Base-by-base conservation (phyloP, 2,329 filamentous ascomycete genomes). In the Xylariaceae sp. region DNA sequence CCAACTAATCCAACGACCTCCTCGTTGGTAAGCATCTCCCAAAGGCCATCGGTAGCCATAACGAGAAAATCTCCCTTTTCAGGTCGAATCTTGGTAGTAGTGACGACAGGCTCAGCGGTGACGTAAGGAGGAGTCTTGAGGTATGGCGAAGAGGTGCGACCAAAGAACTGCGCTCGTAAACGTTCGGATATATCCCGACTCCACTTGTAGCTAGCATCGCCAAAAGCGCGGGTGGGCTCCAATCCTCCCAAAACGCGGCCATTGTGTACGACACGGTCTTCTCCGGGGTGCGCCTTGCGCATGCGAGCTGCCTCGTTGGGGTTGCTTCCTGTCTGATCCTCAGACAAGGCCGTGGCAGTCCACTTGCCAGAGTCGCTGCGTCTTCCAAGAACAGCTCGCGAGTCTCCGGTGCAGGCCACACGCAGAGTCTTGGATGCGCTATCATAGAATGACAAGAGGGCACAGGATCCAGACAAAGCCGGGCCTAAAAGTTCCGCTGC, bases 21-120 rank as follows among this genome's bases (percentile, higher is more conserved):
- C 61, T 98, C 93, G 57, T 97, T 98, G 36, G 89, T 96, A 47
- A 98, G 75, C 93, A 97, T 97, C 67, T 98, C 93, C 93, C 93
- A 98, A 1, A 98, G 75, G 3, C 93, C 93, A 61, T 98, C 93
- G 0, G 93, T 96, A 17, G 93, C 93, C 74, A 98, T 83, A 47
- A 98, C 91, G 11, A 98, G 74, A 56, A 98, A 98, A 61, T 98
- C 93, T 34, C 91, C 90, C 48, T 87, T 87, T 40, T 88, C 80
- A 1, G 93, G 93, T 54, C 91, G 76, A 39, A 98, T 84, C 63
- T 93, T 85, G 34, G 91, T 97, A 1, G 89, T 95, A 1, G 91
- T 97, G 39, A 98, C 80, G 17, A 97, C 77, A 3, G 93, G 93
- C 66, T 98, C 94, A 1, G 93, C 93, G 3, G 93, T 98, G 31